These are phyloP conservation scores for Cryphonectria naterciae DNA, from an alignment of 2,329 filamentous ascomycete species.

Conservation along the genomic window DNA sequence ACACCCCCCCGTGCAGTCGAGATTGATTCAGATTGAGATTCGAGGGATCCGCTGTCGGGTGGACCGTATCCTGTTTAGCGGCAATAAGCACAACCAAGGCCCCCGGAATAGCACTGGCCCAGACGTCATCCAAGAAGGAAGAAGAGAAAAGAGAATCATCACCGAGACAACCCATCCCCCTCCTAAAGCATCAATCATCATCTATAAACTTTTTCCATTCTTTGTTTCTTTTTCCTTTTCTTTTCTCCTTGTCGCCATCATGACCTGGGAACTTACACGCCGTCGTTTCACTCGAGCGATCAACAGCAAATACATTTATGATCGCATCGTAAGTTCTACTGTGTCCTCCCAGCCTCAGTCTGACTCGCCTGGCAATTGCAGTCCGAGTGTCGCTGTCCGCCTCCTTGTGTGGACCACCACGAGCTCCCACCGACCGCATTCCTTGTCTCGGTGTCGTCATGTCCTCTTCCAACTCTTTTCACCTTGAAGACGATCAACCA, in stretches of 20 bases:
- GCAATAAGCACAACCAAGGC: slow-evolving; percentile 10
- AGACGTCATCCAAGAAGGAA: slow-evolving; percentile 5
- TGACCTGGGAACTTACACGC: slow-evolving; percentile 62
- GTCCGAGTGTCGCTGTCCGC: slow-evolving; percentile 3
- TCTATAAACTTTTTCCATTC: neutral
- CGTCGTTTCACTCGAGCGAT: slow-evolving; percentile 67
- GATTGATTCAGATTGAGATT: neutral
- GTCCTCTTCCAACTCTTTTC: neutral
- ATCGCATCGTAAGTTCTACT: slow-evolving; percentile 65
- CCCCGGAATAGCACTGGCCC: neutral
- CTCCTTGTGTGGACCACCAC: slow-evolving; percentile 17
- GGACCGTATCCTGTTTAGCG: slow-evolving; percentile 6
- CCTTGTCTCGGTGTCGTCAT: slow-evolving; percentile 25
- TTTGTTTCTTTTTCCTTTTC: neutral
- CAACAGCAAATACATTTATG: slow-evolving; percentile 75
- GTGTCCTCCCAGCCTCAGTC: slow-evolving; percentile 11
- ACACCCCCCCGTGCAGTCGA: neutral
- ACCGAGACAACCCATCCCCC: neutral
- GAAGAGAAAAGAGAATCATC: neutral
- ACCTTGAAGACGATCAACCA: slow-evolving; percentile 12
- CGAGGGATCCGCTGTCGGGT: slow-evolving; percentile 6
- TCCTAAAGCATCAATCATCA: slow-evolving; percentile 1
- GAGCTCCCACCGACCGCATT: neutral
- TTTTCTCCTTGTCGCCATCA: slow-evolving; percentile 38
- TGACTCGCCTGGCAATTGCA: slow-evolving; percentile 18